A percentile compares a stretch with the other conserved stretches of the same genome.
phyloP scores from a whole-genome alignment of 768 basidiomycete genomes.

The Pleurotus salmoneostramineus region DNA sequence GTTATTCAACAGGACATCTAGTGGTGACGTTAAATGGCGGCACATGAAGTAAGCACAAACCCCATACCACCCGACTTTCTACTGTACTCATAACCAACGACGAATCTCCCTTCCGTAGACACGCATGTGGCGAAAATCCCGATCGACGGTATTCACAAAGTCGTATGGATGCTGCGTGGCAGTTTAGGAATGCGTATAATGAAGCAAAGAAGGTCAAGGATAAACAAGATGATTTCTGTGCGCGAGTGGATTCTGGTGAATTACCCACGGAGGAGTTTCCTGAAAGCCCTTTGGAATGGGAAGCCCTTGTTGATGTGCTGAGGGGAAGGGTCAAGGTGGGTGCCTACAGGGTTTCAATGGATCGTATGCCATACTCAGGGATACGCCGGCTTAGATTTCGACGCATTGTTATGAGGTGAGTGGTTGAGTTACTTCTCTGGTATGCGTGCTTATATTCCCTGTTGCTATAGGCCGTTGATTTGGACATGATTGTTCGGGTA shows the following conservation, averaged over 20 bases:
- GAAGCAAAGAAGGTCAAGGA: constrained; percentile 60
- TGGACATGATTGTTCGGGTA: constrained; percentile 65
- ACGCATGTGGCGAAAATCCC: constrained; percentile 73
- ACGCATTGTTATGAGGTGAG: constrained; percentile 41
- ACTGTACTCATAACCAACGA: not conserved
- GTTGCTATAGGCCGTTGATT: constrained; percentile 49
- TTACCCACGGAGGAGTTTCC: constrained; percentile 50
- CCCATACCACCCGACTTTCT: too few relatives aligned
- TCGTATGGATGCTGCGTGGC: constrained; percentile 64
- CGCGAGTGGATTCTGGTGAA: constrained; percentile 40
- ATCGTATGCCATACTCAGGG: not conserved
- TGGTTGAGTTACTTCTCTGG: not conserved
- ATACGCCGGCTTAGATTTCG: constrained; percentile 21
- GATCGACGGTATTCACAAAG: constrained; percentile 37
- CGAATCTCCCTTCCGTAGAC: constrained; percentile 28
- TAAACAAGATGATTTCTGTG: constrained; percentile 68
- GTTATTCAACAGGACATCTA: constrained; percentile 33
- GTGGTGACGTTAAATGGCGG: constrained; percentile 48
- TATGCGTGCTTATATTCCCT: not conserved
- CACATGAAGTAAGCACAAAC: constrained; percentile 72
- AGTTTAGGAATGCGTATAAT: constrained; percentile 69
- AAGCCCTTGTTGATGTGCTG: constrained; percentile 64
- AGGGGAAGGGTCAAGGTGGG: constrained; percentile 71
- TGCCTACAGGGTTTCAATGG: not conserved
- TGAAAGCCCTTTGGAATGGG: constrained; percentile 59